Conservation (phyloP, 768 basidiomycete genomes). For the Amyloporia xantha region DNA sequence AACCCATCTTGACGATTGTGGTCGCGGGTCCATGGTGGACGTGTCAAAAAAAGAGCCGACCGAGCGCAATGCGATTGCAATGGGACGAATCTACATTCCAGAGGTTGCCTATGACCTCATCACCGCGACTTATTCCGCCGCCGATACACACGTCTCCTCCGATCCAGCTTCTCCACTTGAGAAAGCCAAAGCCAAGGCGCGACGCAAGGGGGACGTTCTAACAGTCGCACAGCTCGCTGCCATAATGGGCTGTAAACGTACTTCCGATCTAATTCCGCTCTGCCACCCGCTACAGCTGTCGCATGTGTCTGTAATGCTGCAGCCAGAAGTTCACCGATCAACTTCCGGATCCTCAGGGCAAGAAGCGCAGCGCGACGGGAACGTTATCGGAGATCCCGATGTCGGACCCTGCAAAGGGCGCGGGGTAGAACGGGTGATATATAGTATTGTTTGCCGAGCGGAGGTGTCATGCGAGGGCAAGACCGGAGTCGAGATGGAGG, state of each 20-base stretch:
- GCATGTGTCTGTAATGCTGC: conserved; percentile 58
- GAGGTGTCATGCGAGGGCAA: conserved; percentile 72
- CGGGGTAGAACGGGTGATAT: conserved; percentile 17
- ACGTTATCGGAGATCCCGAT: conserved; percentile 5
- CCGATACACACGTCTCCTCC: background rate
- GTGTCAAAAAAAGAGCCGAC: conserved; percentile 58
- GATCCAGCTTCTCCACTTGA: conserved; percentile 16
- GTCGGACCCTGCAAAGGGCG: conserved; percentile 2
- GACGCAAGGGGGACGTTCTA: conserved; percentile 62
- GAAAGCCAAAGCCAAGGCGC: conserved; percentile 42
- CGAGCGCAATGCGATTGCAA: conserved; percentile 66
- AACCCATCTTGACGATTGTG: conserved; percentile 68
- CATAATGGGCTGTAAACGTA: conserved; percentile 84
- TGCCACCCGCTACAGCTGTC: conserved; percentile 81
- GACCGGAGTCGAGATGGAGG: conserved; percentile 94
- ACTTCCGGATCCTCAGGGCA: conserved; percentile 12
- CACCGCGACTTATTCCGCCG: conserved; percentile 21
- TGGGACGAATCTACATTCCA: conserved; percentile 66
- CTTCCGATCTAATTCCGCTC: conserved; percentile 76
- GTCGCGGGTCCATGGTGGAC: conserved; percentile 81
- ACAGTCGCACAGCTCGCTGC: conserved; percentile 79
- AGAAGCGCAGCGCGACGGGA: background rate
- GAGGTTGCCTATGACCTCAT: conserved; percentile 59
- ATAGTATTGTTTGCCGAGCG: conserved; percentile 56
- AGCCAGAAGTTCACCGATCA: conserved; percentile 32